Evolutionary conservation across 345 rosid species (phyloP).

Genomic region (Boechera retrofracta): DNA sequence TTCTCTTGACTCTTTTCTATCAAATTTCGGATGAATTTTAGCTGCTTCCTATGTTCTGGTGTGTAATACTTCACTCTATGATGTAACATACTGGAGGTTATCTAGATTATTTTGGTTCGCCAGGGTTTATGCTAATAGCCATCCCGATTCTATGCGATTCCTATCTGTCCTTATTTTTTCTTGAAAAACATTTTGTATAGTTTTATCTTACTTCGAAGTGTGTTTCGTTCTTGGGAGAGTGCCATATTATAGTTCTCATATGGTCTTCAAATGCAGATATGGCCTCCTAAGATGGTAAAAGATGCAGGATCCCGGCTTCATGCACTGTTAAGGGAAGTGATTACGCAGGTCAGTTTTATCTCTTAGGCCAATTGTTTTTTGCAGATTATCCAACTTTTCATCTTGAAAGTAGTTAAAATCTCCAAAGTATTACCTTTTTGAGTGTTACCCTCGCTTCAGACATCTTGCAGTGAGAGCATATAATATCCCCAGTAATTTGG

Average conservation of each 20-base stretch:
- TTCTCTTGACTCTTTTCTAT: conserved; percentile 1
- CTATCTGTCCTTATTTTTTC: not conserved
- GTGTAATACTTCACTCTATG: conserved; percentile 9
- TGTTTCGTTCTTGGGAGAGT: conserved; percentile 18
- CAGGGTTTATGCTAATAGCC: not conserved
- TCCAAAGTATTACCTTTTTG: not conserved
- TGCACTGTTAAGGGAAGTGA: conserved; percentile 83
- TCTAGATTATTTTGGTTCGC: conserved; percentile 11
- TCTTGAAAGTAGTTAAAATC: conserved; percentile 25
- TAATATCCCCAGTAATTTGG: not conserved
- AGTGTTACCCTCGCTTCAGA: conserved; percentile 2
- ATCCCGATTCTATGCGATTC: not conserved
- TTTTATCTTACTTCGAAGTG: conserved; percentile 24
- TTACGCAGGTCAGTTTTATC: conserved; percentile 67
- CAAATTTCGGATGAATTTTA: not conserved
- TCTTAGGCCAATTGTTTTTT: conserved; percentile 7
- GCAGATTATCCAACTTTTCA: conserved; percentile 8
- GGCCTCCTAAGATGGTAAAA: conserved; percentile 98
- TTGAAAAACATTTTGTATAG: not conserved
- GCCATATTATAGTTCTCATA: conserved; percentile 21
- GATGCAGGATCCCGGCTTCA: conserved; percentile 92
- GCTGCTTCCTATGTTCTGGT: conserved; percentile 14
- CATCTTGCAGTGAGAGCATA: conserved; percentile 10
- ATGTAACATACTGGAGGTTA: conserved; percentile 8
- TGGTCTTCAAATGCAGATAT: conserved; percentile 63